A percentile compares a stretch with the other conserved stretches of the same genome.
Evolutionary conservation across 129 eudicot genomes (phyloP).

Genomic region (carrot (Daucus carota)): DH1_v3.0 NC_030381.2:54390501-54391000

Average conservation of each 20-base stretch:
- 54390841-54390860: constrained; percentile 52
- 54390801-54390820: constrained; percentile 88
- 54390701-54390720: background rate
- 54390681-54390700: background rate
- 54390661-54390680: background rate
- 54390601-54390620: too few species aligned
- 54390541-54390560: too few species aligned
- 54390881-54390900: constrained; percentile 4
- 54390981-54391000: background rate
- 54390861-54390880: constrained; percentile 74
- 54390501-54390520: too few species aligned
- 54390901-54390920: background rate
- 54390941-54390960: background rate
- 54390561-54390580: too few species aligned
- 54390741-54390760: constrained; percentile 75
- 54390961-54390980: background rate
- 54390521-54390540: too few species aligned
- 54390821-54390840: constrained; percentile 88
- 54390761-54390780: constrained; percentile 75
- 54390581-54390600: too few species aligned
- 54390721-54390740: constrained; percentile 73
- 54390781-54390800: constrained; percentile 86
- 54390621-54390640: too few species aligned
- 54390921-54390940: background rate
- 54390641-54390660: background rate